phyloP scores from a whole-genome alignment of 2,329 filamentous ascomycete genomes.

The Xylariaceae sp. region DNA sequence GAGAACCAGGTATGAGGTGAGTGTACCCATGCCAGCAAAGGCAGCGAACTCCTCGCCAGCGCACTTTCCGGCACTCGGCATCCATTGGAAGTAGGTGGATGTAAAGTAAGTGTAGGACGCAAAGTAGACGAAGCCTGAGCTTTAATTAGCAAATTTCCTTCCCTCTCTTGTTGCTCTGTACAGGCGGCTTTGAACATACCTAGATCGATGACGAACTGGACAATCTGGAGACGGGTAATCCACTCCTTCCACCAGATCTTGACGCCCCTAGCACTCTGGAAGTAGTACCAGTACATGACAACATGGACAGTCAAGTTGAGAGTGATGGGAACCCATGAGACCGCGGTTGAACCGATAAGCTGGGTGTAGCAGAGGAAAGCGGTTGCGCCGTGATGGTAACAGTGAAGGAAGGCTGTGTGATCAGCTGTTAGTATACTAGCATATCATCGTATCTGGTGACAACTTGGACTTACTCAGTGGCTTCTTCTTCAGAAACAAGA shows the following conservation, averaged over 20 bases:
- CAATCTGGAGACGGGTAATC: conserved; percentile 96
- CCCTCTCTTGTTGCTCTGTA: not conserved
- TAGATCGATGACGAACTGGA: conserved; percentile 96
- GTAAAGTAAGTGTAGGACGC: conserved; percentile 99
- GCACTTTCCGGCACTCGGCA: conserved; percentile 85
- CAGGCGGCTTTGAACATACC: conserved; percentile 62
- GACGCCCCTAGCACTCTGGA: conserved; percentile 95
- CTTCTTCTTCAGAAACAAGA: conserved; percentile 99
- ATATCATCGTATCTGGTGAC: not conserved
- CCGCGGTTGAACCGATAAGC: conserved; percentile 88
- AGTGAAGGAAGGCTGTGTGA: conserved; percentile 84
- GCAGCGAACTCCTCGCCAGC: conserved; percentile 97
- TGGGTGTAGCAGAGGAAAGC: conserved; percentile 98
- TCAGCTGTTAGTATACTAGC: not conserved
- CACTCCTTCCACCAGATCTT: conserved; percentile 99
- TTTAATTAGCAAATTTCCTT: conserved; percentile 28
- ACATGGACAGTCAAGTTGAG: conserved; percentile 95
- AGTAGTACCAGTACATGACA: conserved; percentile 99
- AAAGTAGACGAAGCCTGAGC: conserved; percentile 92
- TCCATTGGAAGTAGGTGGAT: conserved; percentile 83
- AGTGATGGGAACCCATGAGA: conserved; percentile 93
- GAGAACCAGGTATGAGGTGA: conserved; percentile 93
- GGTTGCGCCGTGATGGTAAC: conserved; percentile 97
- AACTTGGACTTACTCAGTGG: conserved; percentile 71
- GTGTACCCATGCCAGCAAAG: conserved; percentile 87